phyloP scores from a whole-genome alignment of 257 asterid species.

The Nicotiana otophora region DNA sequence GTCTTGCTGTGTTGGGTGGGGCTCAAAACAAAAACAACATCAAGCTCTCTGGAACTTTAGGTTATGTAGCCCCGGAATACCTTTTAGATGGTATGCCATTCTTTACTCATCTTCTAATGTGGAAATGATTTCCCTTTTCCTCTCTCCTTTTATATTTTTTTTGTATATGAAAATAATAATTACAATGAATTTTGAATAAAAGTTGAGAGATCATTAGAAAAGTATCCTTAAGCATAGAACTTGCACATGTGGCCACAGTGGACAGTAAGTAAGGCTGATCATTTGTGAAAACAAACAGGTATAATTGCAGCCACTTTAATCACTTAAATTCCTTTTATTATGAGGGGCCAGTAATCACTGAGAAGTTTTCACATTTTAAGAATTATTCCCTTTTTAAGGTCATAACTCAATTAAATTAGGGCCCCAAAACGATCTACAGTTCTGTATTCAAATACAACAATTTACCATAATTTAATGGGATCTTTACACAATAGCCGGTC shows the following conservation, averaged over 20 bases:
- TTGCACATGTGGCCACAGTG: not conserved
- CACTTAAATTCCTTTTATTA: not conserved
- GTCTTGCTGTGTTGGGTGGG: conserved; percentile 59
- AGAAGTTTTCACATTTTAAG: not conserved
- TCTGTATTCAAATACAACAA: not conserved
- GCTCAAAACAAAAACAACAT: conserved; percentile 42
- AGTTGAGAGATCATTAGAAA: not conserved
- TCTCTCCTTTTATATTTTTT: not conserved
- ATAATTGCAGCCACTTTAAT: not conserved
- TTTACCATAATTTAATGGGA: not conserved
- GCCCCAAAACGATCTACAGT: not conserved
- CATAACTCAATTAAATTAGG: not conserved
- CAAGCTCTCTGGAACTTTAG: conserved; percentile 74
- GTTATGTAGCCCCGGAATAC: conserved; percentile 81
- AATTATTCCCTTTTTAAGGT: not conserved
- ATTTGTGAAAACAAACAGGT: not conserved
- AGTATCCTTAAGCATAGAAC: not conserved
- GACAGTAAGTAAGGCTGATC: not conserved
- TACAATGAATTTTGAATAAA: not conserved
- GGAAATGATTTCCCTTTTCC: not conserved
- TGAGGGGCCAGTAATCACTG: not conserved
- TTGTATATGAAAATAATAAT: not conserved
- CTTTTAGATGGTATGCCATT: conserved; percentile 55
- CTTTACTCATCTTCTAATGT: not conserved
- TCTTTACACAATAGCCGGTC: too few species aligned